These are phyloP conservation scores for Leccinum griseonigrum DNA, from an alignment of 1,284 basidiomycete genomes.

Conservation along the genomic window DNA sequence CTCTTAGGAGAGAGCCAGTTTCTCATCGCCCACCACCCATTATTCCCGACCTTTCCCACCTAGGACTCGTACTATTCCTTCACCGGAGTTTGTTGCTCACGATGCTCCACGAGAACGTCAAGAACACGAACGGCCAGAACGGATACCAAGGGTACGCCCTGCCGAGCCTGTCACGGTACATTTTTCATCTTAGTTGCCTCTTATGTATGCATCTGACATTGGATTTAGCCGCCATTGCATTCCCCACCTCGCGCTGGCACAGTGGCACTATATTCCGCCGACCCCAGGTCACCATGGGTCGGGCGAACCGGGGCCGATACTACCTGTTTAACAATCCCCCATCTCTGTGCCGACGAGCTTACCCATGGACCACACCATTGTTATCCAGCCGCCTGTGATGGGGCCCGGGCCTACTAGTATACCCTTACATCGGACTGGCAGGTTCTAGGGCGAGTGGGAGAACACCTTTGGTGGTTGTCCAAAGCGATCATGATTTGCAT, in stretches of 20 bases:
- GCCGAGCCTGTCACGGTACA: constrained; percentile 23
- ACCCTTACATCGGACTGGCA: constrained; percentile 15
- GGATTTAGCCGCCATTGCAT: constrained; percentile 24
- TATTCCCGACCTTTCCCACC: constrained; percentile 6
- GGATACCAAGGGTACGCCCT: constrained; percentile 25
- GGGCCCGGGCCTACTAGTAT: neutral
- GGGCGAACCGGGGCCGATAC: too few species aligned
- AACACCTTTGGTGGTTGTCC: constrained; percentile 18
- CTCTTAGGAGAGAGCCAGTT: constrained; percentile 3
- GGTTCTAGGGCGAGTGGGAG: constrained; percentile 18
- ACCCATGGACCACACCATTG: constrained; percentile 1
- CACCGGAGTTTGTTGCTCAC: constrained; percentile 1
- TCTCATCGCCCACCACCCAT: constrained; percentile 7
- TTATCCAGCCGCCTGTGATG: constrained; percentile 22
- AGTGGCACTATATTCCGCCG: constrained; percentile 5
- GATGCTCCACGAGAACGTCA: constrained; percentile 13
- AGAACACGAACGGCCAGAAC: constrained; percentile 12
- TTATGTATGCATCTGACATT: constrained; percentile 1
- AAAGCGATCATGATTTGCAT: constrained; percentile 5
- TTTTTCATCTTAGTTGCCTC: neutral
- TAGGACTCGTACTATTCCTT: constrained; percentile 10
- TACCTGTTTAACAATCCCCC: neutral
- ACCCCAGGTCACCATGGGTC: too few species aligned
- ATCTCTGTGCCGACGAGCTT: constrained; percentile 2
- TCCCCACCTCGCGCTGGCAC: constrained; percentile 21